Conservation (phyloP, 2,329 filamentous ascomycete species). For the Chrysoporthe austroafricana region DNA sequence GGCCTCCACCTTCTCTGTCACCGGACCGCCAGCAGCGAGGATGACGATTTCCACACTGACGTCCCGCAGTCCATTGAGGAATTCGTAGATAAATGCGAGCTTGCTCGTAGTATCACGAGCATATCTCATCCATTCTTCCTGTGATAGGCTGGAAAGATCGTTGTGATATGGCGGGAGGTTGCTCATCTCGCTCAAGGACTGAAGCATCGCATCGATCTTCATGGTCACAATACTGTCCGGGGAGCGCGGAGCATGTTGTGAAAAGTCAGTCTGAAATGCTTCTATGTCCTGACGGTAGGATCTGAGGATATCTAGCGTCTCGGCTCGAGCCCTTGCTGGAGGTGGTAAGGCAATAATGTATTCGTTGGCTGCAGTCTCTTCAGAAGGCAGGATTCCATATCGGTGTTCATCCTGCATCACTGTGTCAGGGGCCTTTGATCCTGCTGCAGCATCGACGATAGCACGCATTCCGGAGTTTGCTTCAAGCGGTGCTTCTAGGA, state of each 20-base stretch:
- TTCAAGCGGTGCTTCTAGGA: conserved; percentile 8
- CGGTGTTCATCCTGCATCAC: conserved; percentile 15
- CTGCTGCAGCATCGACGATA: background rate
- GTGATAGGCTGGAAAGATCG: conserved; percentile 47
- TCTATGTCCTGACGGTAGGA: conserved; percentile 49
- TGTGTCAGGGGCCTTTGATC: background rate
- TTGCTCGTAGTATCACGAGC: conserved; percentile 62
- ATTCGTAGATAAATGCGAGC: conserved; percentile 61
- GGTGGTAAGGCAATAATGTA: conserved; percentile 62
- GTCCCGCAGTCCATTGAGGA: conserved; percentile 51
- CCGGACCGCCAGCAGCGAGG: conserved; percentile 52
- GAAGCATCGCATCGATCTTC: conserved; percentile 56
- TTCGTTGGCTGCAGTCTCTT: conserved; percentile 41
- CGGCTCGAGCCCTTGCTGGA: conserved; percentile 53
- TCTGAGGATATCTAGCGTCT: conserved; percentile 55
- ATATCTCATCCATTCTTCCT: conserved; percentile 54
- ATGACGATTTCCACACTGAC: conserved; percentile 55
- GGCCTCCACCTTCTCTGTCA: conserved; percentile 56
- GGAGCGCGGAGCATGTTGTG: conserved; percentile 41
- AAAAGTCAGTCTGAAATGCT: conserved; percentile 50
- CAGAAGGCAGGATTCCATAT: conserved; percentile 23
- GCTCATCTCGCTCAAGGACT: conserved; percentile 56
- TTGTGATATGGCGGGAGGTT: conserved; percentile 59
- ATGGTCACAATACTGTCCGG: conserved; percentile 46
- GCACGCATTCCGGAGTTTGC: background rate